Percentiles rank a stretch among this genome's conserved stretches.
These are phyloP conservation scores for Hypoxylon rubiginosum DNA, from an alignment of 2,329 filamentous ascomycete species.

Conservation along the genomic window DNA sequence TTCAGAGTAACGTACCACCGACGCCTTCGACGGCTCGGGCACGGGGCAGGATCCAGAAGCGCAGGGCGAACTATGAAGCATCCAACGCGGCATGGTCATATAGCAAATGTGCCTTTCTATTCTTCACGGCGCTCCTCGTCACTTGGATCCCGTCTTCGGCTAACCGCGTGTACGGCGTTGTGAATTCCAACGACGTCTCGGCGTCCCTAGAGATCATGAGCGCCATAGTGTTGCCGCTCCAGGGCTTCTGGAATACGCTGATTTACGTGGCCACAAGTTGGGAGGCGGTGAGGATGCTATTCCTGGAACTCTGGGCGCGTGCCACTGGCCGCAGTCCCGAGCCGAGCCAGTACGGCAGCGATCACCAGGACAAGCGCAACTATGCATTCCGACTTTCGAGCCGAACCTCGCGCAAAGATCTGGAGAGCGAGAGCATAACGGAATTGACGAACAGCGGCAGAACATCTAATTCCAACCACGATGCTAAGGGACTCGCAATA, in stretches of 20 bases:
- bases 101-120: slow-evolving; percentile 77
- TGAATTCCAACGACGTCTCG: slow-evolving; percentile 65
- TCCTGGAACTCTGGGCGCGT: slow-evolving; percentile 53
- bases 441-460: slow-evolving; percentile 59
- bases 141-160: slow-evolving; percentile 84
- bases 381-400: slow-evolving; percentile 53
- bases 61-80: slow-evolving; percentile 61
- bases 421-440: slow-evolving; percentile 66
- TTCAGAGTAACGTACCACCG: slow-evolving; percentile 15
- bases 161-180: slow-evolving; percentile 80
- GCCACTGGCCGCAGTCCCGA: slow-evolving; percentile 44
- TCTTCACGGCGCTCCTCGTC: slow-evolving; percentile 78
- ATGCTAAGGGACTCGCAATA: slow-evolving; percentile 18
- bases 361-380: slow-evolving; percentile 42
- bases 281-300: slow-evolving; percentile 69
- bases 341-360: slow-evolving; percentile 40
- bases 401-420: slow-evolving; percentile 53
- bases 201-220: slow-evolving; percentile 77
- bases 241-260: slow-evolving; percentile 87
- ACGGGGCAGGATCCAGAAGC: slow-evolving; percentile 43
- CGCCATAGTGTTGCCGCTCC: slow-evolving; percentile 81
- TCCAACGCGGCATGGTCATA: slow-evolving; percentile 77
- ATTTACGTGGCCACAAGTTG: slow-evolving; percentile 82
- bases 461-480: slow-evolving; percentile 55
- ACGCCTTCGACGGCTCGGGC: slow-evolving; percentile 28